Evolutionary conservation across 2,329 filamentous ascomycete species (phyloP).

Genomic region (Penicillium sp.): DNA sequence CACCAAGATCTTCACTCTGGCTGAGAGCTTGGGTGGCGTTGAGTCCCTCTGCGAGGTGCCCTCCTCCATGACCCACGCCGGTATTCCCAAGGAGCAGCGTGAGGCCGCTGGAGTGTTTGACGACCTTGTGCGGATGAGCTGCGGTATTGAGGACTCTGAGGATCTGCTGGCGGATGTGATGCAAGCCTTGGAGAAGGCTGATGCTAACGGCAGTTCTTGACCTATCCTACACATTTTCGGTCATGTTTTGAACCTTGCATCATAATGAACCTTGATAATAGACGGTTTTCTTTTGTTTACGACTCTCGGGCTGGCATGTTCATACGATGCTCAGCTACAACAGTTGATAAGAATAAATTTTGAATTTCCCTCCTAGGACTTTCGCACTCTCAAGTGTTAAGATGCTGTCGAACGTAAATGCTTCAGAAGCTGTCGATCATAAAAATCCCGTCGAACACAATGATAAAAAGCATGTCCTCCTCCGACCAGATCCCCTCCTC

Average conservation of each 20-base stretch:
- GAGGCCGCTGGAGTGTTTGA: slow-evolving; percentile 93
- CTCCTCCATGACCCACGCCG: slow-evolving; percentile 93
- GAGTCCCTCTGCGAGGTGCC: slow-evolving; percentile 91
- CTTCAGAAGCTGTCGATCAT: too few relatives aligned
- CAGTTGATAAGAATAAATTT: not conserved
- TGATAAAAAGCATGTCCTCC: too few relatives aligned
- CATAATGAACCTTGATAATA: slow-evolving; percentile 17
- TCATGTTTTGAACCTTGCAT: slow-evolving; percentile 10
- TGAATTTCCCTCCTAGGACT: not conserved
- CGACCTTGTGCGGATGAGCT: slow-evolving; percentile 88
- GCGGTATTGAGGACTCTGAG: slow-evolving; percentile 83
- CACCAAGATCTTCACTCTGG: slow-evolving; percentile 86
- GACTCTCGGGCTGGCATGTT: not conserved
- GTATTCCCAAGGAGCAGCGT: slow-evolving; percentile 83
- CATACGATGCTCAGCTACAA: not conserved
- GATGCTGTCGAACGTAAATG: too few relatives aligned
- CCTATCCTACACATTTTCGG: not conserved
- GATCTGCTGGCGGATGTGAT: slow-evolving; percentile 79
- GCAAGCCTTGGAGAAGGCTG: slow-evolving; percentile 74
- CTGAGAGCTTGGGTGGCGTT: slow-evolving; percentile 86
- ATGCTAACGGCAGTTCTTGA: slow-evolving; percentile 44
- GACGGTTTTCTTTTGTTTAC: slow-evolving; percentile 17
- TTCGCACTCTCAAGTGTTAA: too few relatives aligned
- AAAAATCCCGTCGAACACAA: too few relatives aligned
- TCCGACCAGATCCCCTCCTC: too few relatives aligned